Evolutionary conservation across 108 stramenopile genomes (phyloP), one percentile per base, ranked within the genome.

Genomic region (Conticribra weissflogii): DNA sequence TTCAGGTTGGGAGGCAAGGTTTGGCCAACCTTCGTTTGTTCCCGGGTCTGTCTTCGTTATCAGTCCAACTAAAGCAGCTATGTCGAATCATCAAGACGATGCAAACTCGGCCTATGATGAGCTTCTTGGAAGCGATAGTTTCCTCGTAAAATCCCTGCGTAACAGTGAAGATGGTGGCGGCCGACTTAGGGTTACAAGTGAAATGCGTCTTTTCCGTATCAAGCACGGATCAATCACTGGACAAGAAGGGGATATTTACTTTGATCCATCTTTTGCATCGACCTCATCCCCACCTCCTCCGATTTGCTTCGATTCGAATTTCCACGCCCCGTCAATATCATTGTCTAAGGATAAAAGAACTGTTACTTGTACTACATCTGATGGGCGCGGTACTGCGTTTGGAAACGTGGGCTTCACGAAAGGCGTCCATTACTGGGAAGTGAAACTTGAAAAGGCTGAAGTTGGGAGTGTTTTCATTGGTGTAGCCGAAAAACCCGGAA

Each of bases 391-490:
- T 18, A 81, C 76, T 45, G 91, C 87, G 0, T 95, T 87, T 69
- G 88, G 76, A 24, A 76, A 79, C 44, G 74, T 88, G 50, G 94
- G 94, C 28, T 95, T 95, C 48, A 86, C 87, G 7, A 92, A 90
- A 72, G 97, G 97, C 8, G 87, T 96, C 3, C 97, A 98, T 78
- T 98, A 97, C 66, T 98, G 96, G 96, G 97, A 98, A 65, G 86
- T 96, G 8, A 95, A 95, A 52, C 59, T 98, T 19, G 97, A 97
- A 71, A 88, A 93, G 59, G 95, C 89, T 27, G 94, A 96, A 49
- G 84, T 89, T 54, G 97, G 97, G 9, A 90, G 90, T 56, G 85
- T 98, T 44, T 98, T 91, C 68, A 85, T 98, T 46, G 97, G 97
- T 25, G 96, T 96, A 27, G 90, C 92, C 22, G 97, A 98, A 65